Percentiles rank a stretch among this genome's conserved stretches.
These are phyloP conservation scores for Linum trigynum DNA, from an alignment of 345 rosid genomes.

Conservation along the genomic window DNA sequence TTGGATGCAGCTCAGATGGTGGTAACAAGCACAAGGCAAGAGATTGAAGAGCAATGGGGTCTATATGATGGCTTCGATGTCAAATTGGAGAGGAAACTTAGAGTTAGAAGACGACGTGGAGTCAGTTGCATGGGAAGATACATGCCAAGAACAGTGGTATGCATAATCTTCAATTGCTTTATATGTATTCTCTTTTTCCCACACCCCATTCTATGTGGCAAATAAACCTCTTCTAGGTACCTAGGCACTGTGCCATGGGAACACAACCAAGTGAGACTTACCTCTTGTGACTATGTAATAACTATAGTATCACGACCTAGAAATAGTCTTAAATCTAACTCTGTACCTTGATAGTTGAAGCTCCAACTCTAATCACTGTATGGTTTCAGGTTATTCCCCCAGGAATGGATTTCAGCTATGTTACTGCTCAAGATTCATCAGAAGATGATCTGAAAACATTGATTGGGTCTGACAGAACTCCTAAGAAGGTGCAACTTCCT, in stretches of 20 bases:
- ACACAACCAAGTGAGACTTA: neutral
- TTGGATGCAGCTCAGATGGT: conserved; percentile 58
- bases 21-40: conserved; percentile 65
- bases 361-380: no score
- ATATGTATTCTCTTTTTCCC: no score
- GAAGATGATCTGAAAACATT: conserved; percentile 51
- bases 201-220: no score
- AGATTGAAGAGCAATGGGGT: conserved; percentile 74
- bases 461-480: conserved; percentile 48
- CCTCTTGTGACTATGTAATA: neutral
- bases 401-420: conserved; percentile 65
- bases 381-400: conserved; percentile 49
- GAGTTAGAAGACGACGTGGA: conserved; percentile 51
- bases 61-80: conserved; percentile 63
- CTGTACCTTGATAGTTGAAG: no score
- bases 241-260: no score
- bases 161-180: conserved; percentile 4
- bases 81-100: conserved; percentile 55
- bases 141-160: conserved; percentile 71
- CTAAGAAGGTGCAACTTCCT: conserved; percentile 58
- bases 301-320: no score
- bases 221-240: no score
- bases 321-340: no score
- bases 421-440: conserved; percentile 37
- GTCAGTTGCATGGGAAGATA: conserved; percentile 58